Evolutionary conservation across 2,329 filamentous ascomycete genomes (phyloP).

Genomic region (Cercospora canescens): DNA sequence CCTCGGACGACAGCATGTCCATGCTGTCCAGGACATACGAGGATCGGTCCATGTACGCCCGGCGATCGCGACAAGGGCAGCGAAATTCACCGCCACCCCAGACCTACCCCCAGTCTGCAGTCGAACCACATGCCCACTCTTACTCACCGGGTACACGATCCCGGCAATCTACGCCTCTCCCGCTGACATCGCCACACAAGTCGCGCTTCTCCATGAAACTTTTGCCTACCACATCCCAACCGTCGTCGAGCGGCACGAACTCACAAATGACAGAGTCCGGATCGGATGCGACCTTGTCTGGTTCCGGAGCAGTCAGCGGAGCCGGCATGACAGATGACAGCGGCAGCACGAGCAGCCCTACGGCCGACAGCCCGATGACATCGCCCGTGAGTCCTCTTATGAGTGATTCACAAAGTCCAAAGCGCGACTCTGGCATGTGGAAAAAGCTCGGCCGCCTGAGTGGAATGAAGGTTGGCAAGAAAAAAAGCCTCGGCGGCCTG

Average conservation of each 20-base stretch:
- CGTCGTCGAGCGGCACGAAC: constrained; percentile 20
- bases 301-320: constrained; percentile 31
- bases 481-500: constrained; percentile 35
- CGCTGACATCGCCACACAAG: constrained; percentile 33
- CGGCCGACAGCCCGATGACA: constrained; percentile 62
- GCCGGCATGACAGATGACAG: constrained; percentile 65
- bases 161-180: constrained; percentile 37
- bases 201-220: constrained; percentile 37
- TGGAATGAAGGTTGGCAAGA: constrained; percentile 38
- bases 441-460: constrained; percentile 40
- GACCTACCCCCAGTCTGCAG: constrained; percentile 29
- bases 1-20: constrained; percentile 35
- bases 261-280: constrained; percentile 20
- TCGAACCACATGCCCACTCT: constrained; percentile 31
- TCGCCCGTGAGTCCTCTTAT: constrained; percentile 71
- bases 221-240: constrained; percentile 34
- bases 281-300: constrained; percentile 31
- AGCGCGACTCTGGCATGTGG: constrained; percentile 40
- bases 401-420: constrained; percentile 33
- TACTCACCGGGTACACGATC: constrained; percentile 22
- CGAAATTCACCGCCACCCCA: constrained; percentile 35
- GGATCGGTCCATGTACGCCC: constrained; percentile 32
- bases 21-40: constrained; percentile 42
- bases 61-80: constrained; percentile 30
- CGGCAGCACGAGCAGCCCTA: constrained; percentile 57